These are phyloP conservation scores for Ogataea populi-albae DNA, from an alignment of 805 yeast species.

Conservation along the genomic window DNA sequence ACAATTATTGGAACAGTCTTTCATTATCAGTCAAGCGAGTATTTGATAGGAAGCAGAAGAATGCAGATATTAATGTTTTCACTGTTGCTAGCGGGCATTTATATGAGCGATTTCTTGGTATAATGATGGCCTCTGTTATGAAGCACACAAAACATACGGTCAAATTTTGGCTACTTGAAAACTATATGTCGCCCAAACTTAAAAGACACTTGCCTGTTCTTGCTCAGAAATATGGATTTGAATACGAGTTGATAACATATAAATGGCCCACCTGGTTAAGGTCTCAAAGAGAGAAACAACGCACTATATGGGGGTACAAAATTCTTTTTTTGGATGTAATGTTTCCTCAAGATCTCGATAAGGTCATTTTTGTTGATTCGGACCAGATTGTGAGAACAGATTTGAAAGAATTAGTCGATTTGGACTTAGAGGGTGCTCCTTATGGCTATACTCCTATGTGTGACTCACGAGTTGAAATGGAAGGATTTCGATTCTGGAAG, in stretches of 20 bases:
- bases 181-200: conserved; percentile 71
- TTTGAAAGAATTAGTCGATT: conserved; percentile 60
- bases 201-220: conserved; percentile 56
- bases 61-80: conserved; percentile 74
- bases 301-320: conserved; percentile 87
- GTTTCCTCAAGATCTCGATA: conserved; percentile 73
- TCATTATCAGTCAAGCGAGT: conserved; percentile 5
- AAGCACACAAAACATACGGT: conserved; percentile 60
- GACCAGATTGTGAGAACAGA: conserved; percentile 81
- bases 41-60: conserved; percentile 20
- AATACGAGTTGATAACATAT: conserved; percentile 75
- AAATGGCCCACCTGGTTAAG: conserved; percentile 94
- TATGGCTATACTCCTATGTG: conserved; percentile 89
- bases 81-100: conserved; percentile 79
- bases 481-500: conserved; percentile 89
- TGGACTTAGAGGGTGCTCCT: conserved; percentile 76
- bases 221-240: conserved; percentile 57
- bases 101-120: conserved; percentile 69
- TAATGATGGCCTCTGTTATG: conserved; percentile 81
- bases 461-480: conserved; percentile 74
- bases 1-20: conserved; percentile 4
- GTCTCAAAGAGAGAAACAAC: conserved; percentile 70
- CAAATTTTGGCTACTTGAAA: conserved; percentile 85
- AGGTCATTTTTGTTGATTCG: conserved; percentile 82
- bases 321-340: conserved; percentile 81